Evolutionary conservation across 2,329 filamentous ascomycete species (phyloP).

Genomic region (Hypoxylon sp.): DNA sequence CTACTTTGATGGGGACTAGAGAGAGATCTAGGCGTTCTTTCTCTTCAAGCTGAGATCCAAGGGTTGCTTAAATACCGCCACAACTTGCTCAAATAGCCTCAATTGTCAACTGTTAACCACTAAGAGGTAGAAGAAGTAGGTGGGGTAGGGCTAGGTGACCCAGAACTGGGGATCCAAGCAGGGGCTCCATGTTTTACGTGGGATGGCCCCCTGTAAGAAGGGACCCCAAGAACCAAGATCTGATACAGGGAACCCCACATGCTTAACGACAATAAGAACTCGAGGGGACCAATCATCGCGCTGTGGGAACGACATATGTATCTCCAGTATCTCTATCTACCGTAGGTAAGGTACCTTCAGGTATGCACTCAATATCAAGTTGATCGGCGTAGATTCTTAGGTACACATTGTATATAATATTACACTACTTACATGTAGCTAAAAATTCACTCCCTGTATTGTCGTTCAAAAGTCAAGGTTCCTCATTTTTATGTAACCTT

Average conservation of each 20-base stretch:
- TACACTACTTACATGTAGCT: not conserved
- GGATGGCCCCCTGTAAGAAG: conserved; percentile 24
- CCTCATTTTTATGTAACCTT: not conserved
- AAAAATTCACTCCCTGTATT: not conserved
- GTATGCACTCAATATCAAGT: not conserved
- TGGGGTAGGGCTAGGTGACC: conserved; percentile 23
- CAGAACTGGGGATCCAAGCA: conserved; percentile 17
- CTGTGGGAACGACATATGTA: conserved; percentile 5
- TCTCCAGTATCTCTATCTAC: not conserved
- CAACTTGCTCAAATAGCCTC: conserved; percentile 68
- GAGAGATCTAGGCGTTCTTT: conserved; percentile 1
- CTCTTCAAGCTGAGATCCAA: conserved; percentile 1
- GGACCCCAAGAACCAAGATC: conserved; percentile 18
- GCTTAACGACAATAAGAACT: conserved; percentile 13
- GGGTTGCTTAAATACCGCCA: conserved; percentile 45
- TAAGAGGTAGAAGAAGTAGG: conserved; percentile 28
- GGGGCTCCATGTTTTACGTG: conserved; percentile 23
- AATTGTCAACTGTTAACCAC: conserved; percentile 47
- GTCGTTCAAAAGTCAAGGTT: not conserved
- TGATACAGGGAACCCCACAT: conserved; percentile 21
- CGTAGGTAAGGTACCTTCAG: not conserved
- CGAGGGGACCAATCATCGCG: conserved; percentile 11
- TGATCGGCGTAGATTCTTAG: no score
- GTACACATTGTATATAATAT: no score
- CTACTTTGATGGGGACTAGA: not conserved